Conservation (phyloP, 768 basidiomycete species). For the Mycena rebaudengoi region DNA sequence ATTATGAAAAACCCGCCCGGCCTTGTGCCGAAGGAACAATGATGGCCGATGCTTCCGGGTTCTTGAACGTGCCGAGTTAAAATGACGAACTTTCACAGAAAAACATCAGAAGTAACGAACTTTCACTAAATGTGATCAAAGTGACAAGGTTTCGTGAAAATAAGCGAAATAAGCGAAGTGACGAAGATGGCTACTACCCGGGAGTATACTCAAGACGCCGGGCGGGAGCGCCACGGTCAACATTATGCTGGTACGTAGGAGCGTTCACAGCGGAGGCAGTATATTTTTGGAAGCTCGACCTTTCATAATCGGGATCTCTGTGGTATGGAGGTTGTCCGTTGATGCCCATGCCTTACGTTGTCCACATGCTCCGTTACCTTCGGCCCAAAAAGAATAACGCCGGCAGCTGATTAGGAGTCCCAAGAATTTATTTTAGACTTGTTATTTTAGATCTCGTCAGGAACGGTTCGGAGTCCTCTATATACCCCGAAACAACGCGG, state of each 20-base stretch:
- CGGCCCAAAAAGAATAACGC: background rate
- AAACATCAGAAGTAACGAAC: too few species aligned
- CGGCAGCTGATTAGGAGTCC: background rate
- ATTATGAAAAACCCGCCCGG: too few species aligned
- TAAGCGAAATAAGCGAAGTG: too few species aligned
- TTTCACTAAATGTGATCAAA: too few species aligned
- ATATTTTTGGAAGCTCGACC: background rate
- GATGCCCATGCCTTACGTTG: background rate
- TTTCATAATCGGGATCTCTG: background rate
- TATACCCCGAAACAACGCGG: background rate
- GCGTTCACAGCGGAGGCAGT: background rate
- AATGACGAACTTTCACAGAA: too few species aligned
- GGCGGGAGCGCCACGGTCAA: background rate
- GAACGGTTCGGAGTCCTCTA: background rate
- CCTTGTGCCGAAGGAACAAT: too few species aligned
- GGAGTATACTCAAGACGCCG: background rate
- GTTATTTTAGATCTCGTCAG: background rate
- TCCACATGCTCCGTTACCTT: background rate
- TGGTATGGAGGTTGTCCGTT: slow-evolving; percentile 1
- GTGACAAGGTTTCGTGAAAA: too few species aligned
- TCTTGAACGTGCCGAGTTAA: too few species aligned
- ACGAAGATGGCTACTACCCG: background rate
- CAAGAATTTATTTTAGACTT: background rate
- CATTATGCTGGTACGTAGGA: background rate
- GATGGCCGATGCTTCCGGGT: too few species aligned